Base-by-base conservation (phyloP, 192 early-diverging fungal species). In the Glomus cerebriforme region DNA sequence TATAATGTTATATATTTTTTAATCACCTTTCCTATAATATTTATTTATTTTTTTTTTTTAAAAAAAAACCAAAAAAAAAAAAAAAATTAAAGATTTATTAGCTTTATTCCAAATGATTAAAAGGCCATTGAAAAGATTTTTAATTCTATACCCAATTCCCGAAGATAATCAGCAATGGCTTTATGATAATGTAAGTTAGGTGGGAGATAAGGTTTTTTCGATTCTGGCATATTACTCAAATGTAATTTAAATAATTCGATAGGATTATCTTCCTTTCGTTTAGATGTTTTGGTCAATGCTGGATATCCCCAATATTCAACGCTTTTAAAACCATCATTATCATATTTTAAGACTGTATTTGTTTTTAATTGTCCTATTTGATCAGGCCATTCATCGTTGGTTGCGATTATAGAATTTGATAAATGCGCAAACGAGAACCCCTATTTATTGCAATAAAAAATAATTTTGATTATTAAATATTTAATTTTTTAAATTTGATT, bases 161-260 rank as follows among this genome's bases (percentile, higher is more conserved):
- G 83, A 1, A 89, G 79, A 65, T 89, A 89, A 73, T 88, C 86
- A 12, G 86, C 80, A 59, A 88, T 88, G n/a, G 84, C 83, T 37
- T 87, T 83, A 2, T 86, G 79, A 34, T 85, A 84, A 26, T 83
- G 83, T 9, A 89, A 80, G 17, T 82, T 81, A 43, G 83, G 85
- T 39, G 85, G 85, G 1, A 89, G 58, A 0, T 79, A 73, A 22
- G 82, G 80, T 24, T 80, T 64, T 19, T 87, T 79, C 27, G 82
- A 75, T n/a, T 87, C 76, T 73, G 45, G 83, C 78, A 83, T 81
- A 32, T 87, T 83, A 32, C 84, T 84, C 10, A 89, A 81, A 65
- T 59, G 32, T 7, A 73, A 34, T 73, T 73, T 73, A 31, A 73
- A 73, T 6, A 73, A 39, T 59, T 73, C 72, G 9, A 39, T 27